Conservation (phyloP, 305 asterid species). For the Fraxinus angustifolia region DNA sequence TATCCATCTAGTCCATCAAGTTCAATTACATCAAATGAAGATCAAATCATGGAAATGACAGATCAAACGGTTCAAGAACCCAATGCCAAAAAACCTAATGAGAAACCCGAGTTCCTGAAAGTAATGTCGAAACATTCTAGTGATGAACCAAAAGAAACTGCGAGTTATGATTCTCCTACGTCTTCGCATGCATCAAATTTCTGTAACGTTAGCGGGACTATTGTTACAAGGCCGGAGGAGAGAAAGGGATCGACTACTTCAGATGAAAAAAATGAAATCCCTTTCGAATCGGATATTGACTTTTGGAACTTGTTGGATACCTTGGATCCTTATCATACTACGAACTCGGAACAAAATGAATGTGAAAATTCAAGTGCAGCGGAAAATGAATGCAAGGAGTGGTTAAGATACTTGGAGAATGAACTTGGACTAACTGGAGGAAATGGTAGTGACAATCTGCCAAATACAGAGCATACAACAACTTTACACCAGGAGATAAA, state of each 20-base stretch:
- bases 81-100: not conserved
- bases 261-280: constrained; percentile 28
- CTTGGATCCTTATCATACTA: constrained; percentile 22
- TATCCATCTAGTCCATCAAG: constrained; percentile 30
- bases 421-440: constrained; percentile 45
- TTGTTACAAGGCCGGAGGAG: constrained; percentile 5
- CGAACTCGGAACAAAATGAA: not conserved
- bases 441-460: constrained; percentile 16
- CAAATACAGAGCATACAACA: not conserved
- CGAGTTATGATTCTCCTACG: constrained; percentile 13
- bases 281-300: constrained; percentile 36
- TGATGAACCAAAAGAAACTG: constrained; percentile 6
- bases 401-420: constrained; percentile 51
- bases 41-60: not conserved
- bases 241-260: not conserved
- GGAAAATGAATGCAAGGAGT: constrained; percentile 26
- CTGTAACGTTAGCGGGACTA: constrained; percentile 15
- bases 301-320: constrained; percentile 45
- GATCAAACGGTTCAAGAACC: constrained; percentile 9
- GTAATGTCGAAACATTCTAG: not conserved
- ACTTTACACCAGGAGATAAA: constrained; percentile 13
- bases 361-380: not conserved
- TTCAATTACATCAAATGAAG: constrained; percentile 16
- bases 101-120: not conserved
- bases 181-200: constrained; percentile 29